Conservation (phyloP, 2,329 filamentous ascomycete species). For the Teratosphaeria epicoccoides region DNA sequence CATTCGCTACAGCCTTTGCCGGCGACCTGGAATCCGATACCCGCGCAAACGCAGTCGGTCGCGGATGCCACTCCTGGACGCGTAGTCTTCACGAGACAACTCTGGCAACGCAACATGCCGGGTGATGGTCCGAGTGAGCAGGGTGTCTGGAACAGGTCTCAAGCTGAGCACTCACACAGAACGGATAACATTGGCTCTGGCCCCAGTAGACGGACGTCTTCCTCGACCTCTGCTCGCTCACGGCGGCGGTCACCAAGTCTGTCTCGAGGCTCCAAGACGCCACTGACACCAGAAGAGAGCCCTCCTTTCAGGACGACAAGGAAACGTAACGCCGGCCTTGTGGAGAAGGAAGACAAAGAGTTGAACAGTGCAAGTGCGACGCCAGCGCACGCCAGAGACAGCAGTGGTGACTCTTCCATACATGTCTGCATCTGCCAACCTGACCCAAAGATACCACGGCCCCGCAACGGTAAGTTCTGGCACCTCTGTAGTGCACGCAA, state of each 20-base stretch:
- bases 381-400: constrained; percentile 21
- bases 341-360: constrained; percentile 23
- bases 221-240: constrained; percentile 21
- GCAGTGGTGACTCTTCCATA: constrained; percentile 32
- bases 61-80: constrained; percentile 15
- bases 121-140: constrained; percentile 18
- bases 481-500: neutral
- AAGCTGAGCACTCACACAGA: constrained; percentile 15
- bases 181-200: constrained; percentile 12
- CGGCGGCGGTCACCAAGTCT: constrained; percentile 21
- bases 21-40: constrained; percentile 7
- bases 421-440: constrained; percentile 60
- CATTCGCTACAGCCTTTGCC: constrained; percentile 12
- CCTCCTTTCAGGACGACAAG: constrained; percentile 24
- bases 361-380: constrained; percentile 14
- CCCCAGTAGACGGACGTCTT: constrained; percentile 18
- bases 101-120: constrained; percentile 29
- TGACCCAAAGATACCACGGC: constrained; percentile 60
- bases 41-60: constrained; percentile 17
- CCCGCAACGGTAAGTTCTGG: constrained; percentile 53
- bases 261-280: constrained; percentile 20
- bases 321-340: constrained; percentile 23
- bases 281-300: constrained; percentile 28
- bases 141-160: constrained; percentile 24
- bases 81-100: constrained; percentile 28